Evolutionary conservation across 805 yeast genomes (phyloP), one percentile per base, ranked within the genome.

Genomic region (Yamadazyma laniorum): DNA sequence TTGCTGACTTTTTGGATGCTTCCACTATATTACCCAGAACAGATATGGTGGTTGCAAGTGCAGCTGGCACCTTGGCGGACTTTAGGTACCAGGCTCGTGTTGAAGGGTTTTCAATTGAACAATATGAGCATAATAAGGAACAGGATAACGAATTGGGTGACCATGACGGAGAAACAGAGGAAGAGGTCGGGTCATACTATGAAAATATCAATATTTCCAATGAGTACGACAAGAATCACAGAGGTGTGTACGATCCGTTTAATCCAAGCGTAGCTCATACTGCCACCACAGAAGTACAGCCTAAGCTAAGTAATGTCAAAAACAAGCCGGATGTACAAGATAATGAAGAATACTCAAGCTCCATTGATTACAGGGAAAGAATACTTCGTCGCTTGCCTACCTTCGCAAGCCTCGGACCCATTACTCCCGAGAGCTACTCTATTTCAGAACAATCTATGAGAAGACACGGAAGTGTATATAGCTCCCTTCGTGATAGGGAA

Each of bases 41-140:
- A 11, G 72, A 68, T 38, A 68, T 68, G 74, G 71, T 67, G 12
- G 56, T 66, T 5, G 74, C 74, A 12, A 64, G 71, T 45, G 74
- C 74, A 6, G 73, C 74, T 0, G 73, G 72, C 6, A 61, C 72
- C 18, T 56, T 68, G 26, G 55, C 49, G 41, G 74, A 68, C 29
- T 49, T 68, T 39, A 55, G 50, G 30, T 29, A 43, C 4, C 68
- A 62, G 35, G 71, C 73, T 1, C 34, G 31, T 4, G 47, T 54
- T 14, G 71, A 63, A 40, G 62, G 64, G 2, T 63, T 67, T 31
- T 48, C 57, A 5, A 43, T 54, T 7, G 39, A 48, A 12, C 47
- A 44, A 14, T 48, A 32, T 18, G 35, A 31, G 45, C 23, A 58
- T 52, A 36, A 34, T 13, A 18, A 26, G 13, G 19, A 35, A n/a